These are phyloP conservation scores for Plantago ovata DNA, from an alignment of 257 asterid genomes.

Conservation along the genomic window DNA sequence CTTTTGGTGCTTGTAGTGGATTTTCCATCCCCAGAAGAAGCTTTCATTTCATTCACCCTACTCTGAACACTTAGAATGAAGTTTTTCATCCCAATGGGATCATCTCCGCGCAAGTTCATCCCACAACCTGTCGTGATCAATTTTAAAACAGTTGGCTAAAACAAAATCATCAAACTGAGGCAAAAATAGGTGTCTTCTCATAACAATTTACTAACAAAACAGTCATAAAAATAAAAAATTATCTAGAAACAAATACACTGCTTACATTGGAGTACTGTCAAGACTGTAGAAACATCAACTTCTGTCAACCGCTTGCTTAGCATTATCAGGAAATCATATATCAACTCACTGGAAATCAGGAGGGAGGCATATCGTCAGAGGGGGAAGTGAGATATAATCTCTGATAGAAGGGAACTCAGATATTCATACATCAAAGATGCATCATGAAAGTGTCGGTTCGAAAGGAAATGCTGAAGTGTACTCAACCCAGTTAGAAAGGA, in stretches of 20 bases:
- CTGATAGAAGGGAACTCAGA: too few species aligned
- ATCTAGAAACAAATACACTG: constrained; percentile 6
- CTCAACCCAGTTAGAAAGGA: too few species aligned
- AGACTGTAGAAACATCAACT: constrained; percentile 87
- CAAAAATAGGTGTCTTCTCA: not conserved
- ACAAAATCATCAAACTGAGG: constrained; percentile 7
- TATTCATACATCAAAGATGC: too few species aligned
- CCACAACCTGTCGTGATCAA: constrained; percentile 76
- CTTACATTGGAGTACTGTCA: constrained; percentile 80
- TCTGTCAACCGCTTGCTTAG: constrained; percentile 91
- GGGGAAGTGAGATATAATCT: not conserved
- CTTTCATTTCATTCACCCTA: constrained; percentile 75
- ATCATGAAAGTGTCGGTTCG: too few species aligned
- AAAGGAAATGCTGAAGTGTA: too few species aligned
- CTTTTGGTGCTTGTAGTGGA: constrained; percentile 59
- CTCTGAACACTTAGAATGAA: constrained; percentile 71
- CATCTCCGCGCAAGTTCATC: constrained; percentile 88
- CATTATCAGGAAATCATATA: constrained; percentile 80
- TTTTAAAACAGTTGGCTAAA: constrained; percentile 6
- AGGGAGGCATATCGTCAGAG: constrained; percentile 18
- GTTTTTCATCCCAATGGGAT: constrained; percentile 88
- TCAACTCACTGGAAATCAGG: constrained; percentile 66
- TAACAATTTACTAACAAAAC: too few species aligned
- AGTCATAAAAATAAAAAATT: too few species aligned
- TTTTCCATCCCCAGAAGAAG: constrained; percentile 51